Evolutionary conservation across 805 yeast genomes (phyloP), one percentile per base, ranked within the genome.

Genomic region (Pichia pseudocactophila): DNA sequence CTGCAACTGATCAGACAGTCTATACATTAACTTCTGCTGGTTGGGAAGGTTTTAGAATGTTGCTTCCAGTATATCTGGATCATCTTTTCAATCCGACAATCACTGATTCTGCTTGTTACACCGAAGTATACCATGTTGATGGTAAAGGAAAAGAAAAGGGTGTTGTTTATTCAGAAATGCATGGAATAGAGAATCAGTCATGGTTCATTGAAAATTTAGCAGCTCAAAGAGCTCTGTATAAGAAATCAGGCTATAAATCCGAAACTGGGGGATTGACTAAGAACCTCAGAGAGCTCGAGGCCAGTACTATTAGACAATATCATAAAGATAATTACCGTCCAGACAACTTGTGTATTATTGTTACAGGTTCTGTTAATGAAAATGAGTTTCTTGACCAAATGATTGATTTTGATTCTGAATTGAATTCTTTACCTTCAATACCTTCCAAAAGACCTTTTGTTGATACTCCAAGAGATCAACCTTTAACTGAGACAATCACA

Each of bases 121-220:
- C 98, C 1, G 98, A 92, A 59, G 97, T 92, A 8, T 86, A 86
- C 59, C 97, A 92, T 59, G 75, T 92, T 36, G 97, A 92, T 59
- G 96, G 95, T 2, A 72, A 76, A 8, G 95, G 84, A 27, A 78
- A 82, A 50, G 98, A 92, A 52, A 87, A 87, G 58, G 98, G 98
- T 52, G 98, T 92, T 26, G 97, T 92, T 3, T 92, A 83, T 58
- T 82, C 94, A 41, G 98, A 92, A 64, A 92, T 92, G 97, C 96
- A 86, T 56, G 97, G 88, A 22, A 79, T 83, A 43, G 95, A 88
- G 60, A 76, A 76, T 53, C 84, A 82, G 48, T 73, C 89, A 13
- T 79, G 80, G 76, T 82, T 82, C 49, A 64, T 80, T 11, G 58
- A 81, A 2, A 74, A 70, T 50, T 65, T 83, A 48, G 76, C 76